Conservation (phyloP, 305 asterid species). For the Plantago rigida region DNA sequence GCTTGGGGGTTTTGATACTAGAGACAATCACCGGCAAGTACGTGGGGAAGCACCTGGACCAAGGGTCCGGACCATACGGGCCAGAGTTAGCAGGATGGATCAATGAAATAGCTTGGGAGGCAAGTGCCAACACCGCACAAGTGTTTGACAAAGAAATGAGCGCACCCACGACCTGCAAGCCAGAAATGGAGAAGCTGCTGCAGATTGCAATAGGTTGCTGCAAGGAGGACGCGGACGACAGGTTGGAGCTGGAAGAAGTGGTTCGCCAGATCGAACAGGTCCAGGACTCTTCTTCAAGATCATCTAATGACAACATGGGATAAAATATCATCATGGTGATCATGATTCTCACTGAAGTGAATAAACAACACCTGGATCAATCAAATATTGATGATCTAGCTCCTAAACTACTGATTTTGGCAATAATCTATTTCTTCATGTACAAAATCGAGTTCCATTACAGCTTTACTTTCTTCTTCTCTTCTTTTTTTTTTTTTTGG, state of each 20-base stretch:
- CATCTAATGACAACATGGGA: constrained; percentile 5
- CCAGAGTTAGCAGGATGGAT: constrained; percentile 44
- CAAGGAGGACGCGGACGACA: constrained; percentile 50
- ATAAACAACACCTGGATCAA: constrained; percentile 1
- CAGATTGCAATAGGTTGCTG: constrained; percentile 64
- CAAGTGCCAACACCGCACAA: constrained; percentile 7
- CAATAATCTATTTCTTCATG: constrained; percentile 6
- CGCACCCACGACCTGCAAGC: constrained; percentile 19
- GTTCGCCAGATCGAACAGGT: constrained; percentile 36
- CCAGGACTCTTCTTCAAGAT: constrained; percentile 20
- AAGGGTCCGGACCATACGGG: constrained; percentile 28
- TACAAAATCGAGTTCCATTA: constrained; percentile 9
- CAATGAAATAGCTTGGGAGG: constrained; percentile 32
- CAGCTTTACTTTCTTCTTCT: not conserved
- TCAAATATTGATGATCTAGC: constrained; percentile 6
- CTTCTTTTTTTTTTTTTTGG: not conserved
- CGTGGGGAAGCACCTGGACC: constrained; percentile 42
- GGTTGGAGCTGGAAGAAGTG: constrained; percentile 64
- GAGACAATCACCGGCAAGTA: constrained; percentile 56
- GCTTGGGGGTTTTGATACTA: constrained; percentile 60
- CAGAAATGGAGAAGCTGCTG: constrained; percentile 54
- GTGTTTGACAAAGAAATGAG: constrained; percentile 52
- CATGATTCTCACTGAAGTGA: too few species aligned
- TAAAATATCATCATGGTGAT: not conserved
- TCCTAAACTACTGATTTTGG: constrained; percentile 12